Evolutionary conservation across 176 grass and related monocot species (phyloP).

Genomic region (Cymbopogon citratus): DNA sequence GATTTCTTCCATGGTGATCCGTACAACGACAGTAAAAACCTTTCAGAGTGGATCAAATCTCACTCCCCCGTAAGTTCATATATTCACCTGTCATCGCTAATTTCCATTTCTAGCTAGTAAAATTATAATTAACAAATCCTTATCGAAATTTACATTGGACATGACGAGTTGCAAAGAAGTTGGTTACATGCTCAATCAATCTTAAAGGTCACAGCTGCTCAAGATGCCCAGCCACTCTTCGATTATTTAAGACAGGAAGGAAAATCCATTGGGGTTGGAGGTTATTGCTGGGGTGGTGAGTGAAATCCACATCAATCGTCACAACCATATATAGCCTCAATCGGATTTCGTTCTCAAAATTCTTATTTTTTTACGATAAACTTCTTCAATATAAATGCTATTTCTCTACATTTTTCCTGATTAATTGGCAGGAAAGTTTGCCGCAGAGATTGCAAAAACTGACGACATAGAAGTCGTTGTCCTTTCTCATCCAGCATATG

Average conservation of each 20-base stretch:
- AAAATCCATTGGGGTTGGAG: background rate
- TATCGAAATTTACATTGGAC: background rate
- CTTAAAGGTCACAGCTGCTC: conserved; percentile 11
- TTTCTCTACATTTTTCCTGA: background rate
- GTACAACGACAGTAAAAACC: conserved; percentile 9
- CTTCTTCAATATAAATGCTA: no score
- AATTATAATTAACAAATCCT: background rate
- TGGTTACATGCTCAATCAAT: background rate
- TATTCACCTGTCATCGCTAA: background rate
- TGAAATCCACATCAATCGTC: background rate
- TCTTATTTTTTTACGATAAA: no score
- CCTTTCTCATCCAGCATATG: background rate
- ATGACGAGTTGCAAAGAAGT: background rate
- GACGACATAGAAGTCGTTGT: background rate
- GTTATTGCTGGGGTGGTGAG: conserved; percentile 37
- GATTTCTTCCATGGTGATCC: conserved; percentile 27
- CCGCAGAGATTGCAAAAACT: background rate
- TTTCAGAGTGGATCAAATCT: conserved; percentile 14
- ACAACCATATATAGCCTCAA: background rate
- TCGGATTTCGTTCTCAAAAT: no score
- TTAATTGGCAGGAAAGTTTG: background rate
- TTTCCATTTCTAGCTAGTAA: background rate
- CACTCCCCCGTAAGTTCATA: conserved; percentile 21
- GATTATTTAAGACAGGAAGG: background rate
- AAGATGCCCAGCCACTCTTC: conserved; percentile 22